phyloP scores from a whole-genome alignment of 163 green algal genomes.

The Chlamydomonas reinhardtii region DNA sequence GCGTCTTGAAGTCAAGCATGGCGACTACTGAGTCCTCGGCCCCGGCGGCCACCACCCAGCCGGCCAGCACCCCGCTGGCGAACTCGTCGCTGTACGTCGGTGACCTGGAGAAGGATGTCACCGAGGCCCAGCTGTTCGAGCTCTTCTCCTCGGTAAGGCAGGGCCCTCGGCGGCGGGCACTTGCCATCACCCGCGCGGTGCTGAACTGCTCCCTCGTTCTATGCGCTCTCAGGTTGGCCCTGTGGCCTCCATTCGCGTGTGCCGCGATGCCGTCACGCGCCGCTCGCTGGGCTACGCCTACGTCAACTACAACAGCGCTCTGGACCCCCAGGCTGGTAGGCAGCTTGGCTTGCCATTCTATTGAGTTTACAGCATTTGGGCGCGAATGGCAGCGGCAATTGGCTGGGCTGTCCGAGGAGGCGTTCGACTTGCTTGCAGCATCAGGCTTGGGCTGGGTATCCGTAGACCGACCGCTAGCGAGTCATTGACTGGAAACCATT shows the following conservation, averaged over 20 bases:
- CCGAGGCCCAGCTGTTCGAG: slow-evolving; percentile 97
- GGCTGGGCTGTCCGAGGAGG: too few relatives aligned
- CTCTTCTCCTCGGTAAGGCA: slow-evolving; percentile 91
- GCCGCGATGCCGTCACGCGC: slow-evolving; percentile 97
- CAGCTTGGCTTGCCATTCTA: neutral
- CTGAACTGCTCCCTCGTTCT: neutral
- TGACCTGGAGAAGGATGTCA: slow-evolving; percentile 95
- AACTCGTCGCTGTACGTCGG: slow-evolving; percentile 95
- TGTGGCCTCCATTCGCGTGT: slow-evolving; percentile 98
- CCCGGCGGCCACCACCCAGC: slow-evolving; percentile 33
- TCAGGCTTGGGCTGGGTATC: too few relatives aligned
- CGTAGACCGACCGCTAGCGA: too few relatives aligned
- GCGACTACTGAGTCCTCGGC: slow-evolving; percentile 33
- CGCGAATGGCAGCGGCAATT: too few relatives aligned
- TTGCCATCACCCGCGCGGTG: neutral
- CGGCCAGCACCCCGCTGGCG: slow-evolving; percentile 44
- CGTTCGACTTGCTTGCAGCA: too few relatives aligned
- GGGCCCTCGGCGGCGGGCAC: slow-evolving; percentile 32
- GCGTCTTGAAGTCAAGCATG: slow-evolving; percentile 49
- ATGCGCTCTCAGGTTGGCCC: slow-evolving; percentile 87
- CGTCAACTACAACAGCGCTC: slow-evolving; percentile 97
- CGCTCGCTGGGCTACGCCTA: slow-evolving; percentile 99
- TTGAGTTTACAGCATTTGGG: too few relatives aligned
- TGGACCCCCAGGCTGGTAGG: slow-evolving; percentile 84
- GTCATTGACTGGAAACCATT: too few relatives aligned